Conservation (phyloP, 1,284 basidiomycete genomes). For the Microbotryum saponariae region DNA sequence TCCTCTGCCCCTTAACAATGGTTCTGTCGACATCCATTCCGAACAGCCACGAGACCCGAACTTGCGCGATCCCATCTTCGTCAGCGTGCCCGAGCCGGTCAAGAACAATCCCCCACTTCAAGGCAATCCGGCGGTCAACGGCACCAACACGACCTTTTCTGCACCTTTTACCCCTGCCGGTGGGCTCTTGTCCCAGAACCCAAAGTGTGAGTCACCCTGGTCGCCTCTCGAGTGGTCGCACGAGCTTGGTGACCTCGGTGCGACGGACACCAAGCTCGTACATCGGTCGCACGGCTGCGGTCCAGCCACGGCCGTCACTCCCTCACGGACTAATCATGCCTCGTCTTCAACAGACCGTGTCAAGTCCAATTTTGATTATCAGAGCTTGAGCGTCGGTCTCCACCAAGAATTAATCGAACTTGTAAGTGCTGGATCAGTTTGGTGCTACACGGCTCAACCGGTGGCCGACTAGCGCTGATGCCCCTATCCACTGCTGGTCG, state of each 20-base stretch:
- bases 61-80: too few species aligned
- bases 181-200: slow-evolving; percentile 12
- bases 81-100: too few species aligned
- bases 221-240: neutral
- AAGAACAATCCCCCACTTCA: too few species aligned
- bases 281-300: neutral
- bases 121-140: slow-evolving; percentile 14
- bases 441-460: slow-evolving; percentile 14
- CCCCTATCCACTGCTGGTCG: slow-evolving; percentile 41
- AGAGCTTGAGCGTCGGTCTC: slow-evolving; percentile 46
- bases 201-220: slow-evolving; percentile 2
- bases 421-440: slow-evolving; percentile 11
- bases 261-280: too few species aligned
- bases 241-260: neutral
- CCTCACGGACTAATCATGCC: neutral
- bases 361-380: slow-evolving; percentile 55
- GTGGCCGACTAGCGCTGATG: too few species aligned
- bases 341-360: neutral
- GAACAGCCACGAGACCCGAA: too few species aligned
- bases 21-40: too few species aligned
- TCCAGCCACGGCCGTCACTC: neutral
- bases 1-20: too few species aligned
- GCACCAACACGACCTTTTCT: slow-evolving; percentile 23
- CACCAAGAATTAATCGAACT: slow-evolving; percentile 31
- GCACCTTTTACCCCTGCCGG: slow-evolving; percentile 19